Evolutionary conservation across 306 rosid species (phyloP).

Genomic region (Lathyrus aphaca): DNA sequence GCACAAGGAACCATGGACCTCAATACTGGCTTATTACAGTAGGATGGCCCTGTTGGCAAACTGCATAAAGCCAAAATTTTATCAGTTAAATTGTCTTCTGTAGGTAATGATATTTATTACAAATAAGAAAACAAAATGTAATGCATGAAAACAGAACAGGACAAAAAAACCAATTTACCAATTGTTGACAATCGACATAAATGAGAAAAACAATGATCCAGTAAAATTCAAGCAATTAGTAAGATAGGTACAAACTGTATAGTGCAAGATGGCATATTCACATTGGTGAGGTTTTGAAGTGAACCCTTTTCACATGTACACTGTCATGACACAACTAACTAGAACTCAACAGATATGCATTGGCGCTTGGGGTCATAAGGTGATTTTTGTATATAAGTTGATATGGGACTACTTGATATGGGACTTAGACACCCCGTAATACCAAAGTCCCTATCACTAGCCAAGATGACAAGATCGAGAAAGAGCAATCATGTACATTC

Average conservation of each 20-base stretch:
- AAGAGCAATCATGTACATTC: conserved; percentile 8
- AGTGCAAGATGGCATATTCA: conserved; percentile 3
- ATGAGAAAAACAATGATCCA: conserved; percentile 23
- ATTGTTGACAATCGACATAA: conserved; percentile 14
- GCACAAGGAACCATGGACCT: conserved; percentile 50
- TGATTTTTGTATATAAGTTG: not conserved
- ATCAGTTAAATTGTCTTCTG: conserved; percentile 36
- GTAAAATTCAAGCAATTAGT: conserved; percentile 20
- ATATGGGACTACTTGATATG: not conserved
- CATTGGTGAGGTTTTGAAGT: conserved; percentile 4
- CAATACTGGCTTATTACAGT: conserved; percentile 55
- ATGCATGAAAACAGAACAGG: conserved; percentile 7
- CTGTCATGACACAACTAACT: conserved; percentile 25
- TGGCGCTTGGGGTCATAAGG: conserved; percentile 5
- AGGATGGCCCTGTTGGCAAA: conserved; percentile 52
- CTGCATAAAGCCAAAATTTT: conserved; percentile 44
- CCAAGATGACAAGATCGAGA: conserved; percentile 12
- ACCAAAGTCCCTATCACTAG: not conserved
- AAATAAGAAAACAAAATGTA: conserved; percentile 16
- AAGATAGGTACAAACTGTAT: conserved; percentile 5
- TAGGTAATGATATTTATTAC: conserved; percentile 8
- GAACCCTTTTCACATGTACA: not conserved
- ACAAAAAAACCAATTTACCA: not conserved
- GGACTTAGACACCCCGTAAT: not conserved
- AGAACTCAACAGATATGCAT: conserved; percentile 10